These are phyloP conservation scores for Chaetoscypha palmicola DNA, from an alignment of 2,329 filamentous ascomycete genomes.

Conservation along the genomic window DNA sequence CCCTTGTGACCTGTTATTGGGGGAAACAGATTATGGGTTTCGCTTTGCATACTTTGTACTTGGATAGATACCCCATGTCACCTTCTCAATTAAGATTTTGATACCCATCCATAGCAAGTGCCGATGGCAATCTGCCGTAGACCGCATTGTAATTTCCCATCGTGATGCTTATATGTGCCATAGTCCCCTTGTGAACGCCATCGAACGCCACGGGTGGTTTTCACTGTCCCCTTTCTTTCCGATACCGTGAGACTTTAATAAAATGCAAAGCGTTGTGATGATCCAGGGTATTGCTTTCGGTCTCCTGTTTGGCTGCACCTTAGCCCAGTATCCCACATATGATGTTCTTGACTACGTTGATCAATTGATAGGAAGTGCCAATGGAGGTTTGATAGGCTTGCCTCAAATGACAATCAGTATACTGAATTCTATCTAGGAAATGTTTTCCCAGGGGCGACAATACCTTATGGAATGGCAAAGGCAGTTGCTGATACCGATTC, in stretches of 20 bases:
- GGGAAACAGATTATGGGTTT: background rate
- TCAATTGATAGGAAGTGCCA: slow-evolving; percentile 47
- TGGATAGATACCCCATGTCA: slow-evolving; percentile 1
- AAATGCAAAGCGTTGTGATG: slow-evolving; percentile 10
- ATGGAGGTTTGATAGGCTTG: slow-evolving; percentile 38
- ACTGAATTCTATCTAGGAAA: slow-evolving; percentile 28
- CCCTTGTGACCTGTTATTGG: background rate
- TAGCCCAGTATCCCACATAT: slow-evolving; percentile 19
- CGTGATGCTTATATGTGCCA: slow-evolving; percentile 11
- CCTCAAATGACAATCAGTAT: background rate
- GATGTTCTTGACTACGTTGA: slow-evolving; percentile 39
- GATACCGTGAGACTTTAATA: background rate
- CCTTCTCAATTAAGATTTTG: slow-evolving; percentile 11
- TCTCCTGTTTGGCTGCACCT: slow-evolving; percentile 1
- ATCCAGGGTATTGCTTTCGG: background rate
- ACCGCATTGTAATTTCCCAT: slow-evolving; percentile 11
- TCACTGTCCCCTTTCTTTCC: background rate
- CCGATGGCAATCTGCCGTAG: slow-evolving; percentile 8
- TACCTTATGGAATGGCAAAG: slow-evolving; percentile 49
- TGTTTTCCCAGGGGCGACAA: slow-evolving; percentile 47
- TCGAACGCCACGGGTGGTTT: slow-evolving; percentile 9
- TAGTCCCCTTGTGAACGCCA: slow-evolving; percentile 1
- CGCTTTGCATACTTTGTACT: slow-evolving; percentile 1
- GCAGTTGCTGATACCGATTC: slow-evolving; percentile 45
- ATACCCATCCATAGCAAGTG: slow-evolving; percentile 6